phyloP scores from a whole-genome alignment of 2,329 filamentous ascomycete species.

The Calycina marina region DNA sequence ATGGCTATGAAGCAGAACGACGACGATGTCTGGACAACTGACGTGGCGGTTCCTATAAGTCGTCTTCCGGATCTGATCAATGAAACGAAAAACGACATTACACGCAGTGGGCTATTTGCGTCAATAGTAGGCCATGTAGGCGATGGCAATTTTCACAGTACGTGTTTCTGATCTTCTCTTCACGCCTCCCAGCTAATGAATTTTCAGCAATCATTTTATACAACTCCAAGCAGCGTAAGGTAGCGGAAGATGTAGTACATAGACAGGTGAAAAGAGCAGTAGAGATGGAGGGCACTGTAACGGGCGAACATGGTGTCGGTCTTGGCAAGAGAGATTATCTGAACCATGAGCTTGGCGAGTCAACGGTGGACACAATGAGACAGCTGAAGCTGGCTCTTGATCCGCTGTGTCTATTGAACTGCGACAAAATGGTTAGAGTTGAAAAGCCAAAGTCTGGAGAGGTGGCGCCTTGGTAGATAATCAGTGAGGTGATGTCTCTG shows the following conservation, averaged over 20 bases:
- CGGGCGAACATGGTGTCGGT: constrained; percentile 73
- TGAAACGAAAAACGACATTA: constrained; percentile 51
- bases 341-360: constrained; percentile 58
- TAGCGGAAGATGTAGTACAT: constrained; percentile 59
- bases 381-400: constrained; percentile 75
- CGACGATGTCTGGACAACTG: constrained; percentile 71
- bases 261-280: constrained; percentile 77
- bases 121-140: constrained; percentile 59
- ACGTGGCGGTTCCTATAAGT: constrained; percentile 73
- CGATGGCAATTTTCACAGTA: constrained; percentile 55
- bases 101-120: constrained; percentile 39
- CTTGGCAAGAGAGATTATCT: constrained; percentile 77
- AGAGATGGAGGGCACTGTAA: constrained; percentile 74
- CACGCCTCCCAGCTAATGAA: constrained; percentile 3
- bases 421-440: constrained; percentile 53
- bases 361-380: constrained; percentile 69
- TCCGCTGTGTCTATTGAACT: constrained; percentile 51
- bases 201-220: constrained; percentile 39
- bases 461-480: constrained; percentile 31
- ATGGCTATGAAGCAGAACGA: constrained; percentile 47
- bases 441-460: constrained; percentile 36
- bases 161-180: constrained; percentile 4
- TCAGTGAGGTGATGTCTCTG: too few species aligned
- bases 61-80: constrained; percentile 62
- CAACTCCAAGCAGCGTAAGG: constrained; percentile 49